Percentiles rank a stretch among this genome's conserved stretches.
Evolutionary conservation across 306 rosid species (phyloP).

Genomic region (Quercus berberidifolia): DNA sequence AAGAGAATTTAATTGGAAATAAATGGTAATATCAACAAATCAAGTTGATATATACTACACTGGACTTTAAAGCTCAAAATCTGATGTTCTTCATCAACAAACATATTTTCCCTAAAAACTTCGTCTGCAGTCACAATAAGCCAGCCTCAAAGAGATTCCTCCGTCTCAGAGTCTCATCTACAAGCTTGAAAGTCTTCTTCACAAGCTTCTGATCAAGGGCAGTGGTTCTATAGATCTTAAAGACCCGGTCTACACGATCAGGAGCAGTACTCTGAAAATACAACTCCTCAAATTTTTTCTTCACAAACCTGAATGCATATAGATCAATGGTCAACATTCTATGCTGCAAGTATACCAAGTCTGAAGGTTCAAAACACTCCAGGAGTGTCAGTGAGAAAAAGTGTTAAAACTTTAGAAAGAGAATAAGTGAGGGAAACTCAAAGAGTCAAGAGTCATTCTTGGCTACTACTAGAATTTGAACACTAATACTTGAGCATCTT

Average conservation of each 20-base stretch:
- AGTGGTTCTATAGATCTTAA: conserved; percentile 88
- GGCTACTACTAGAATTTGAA: not conserved
- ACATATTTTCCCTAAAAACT: conserved; percentile 19
- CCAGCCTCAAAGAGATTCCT: conserved; percentile 96
- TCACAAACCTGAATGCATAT: conserved; percentile 68
- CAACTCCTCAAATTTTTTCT: conserved; percentile 93
- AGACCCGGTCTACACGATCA: conserved; percentile 85
- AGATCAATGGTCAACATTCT: not conserved
- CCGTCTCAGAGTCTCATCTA: conserved; percentile 89
- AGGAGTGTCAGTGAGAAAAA: too few relatives aligned
- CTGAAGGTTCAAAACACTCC: not conserved
- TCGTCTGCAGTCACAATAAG: conserved; percentile 57
- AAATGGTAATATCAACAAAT: conserved; percentile 60
- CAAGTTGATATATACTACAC: conserved; percentile 33
- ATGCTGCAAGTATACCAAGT: not conserved
- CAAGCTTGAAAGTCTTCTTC: conserved; percentile 98
- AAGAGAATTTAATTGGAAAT: conserved; percentile 45
- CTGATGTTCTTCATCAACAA: conserved; percentile 29
- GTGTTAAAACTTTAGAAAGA: too few relatives aligned
- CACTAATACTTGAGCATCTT: too few relatives aligned
- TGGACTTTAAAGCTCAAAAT: conserved; percentile 45
- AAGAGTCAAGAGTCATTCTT: not conserved
- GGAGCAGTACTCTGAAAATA: conserved; percentile 90
- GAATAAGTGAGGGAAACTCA: not conserved
- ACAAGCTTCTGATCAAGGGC: conserved; percentile 99